phyloP scores from a whole-genome alignment of 2,329 filamentous ascomycete species.

The Fusarium gaditjirri region DNA sequence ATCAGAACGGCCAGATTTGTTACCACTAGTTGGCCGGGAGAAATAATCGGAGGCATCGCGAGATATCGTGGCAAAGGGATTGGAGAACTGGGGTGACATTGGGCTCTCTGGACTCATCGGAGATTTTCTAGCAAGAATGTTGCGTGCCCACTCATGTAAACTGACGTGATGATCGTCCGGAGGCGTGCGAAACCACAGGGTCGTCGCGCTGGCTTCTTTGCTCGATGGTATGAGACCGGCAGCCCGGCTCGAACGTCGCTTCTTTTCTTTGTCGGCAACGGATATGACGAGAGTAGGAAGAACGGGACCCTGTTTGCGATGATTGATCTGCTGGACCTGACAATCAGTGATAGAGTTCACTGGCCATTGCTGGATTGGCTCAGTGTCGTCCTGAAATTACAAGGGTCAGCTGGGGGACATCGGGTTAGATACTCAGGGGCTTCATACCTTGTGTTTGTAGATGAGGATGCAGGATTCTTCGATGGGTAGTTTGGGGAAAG shows the following conservation, averaged over 20 bases:
- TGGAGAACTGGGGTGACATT: slow-evolving; percentile 63
- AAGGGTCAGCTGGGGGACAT: slow-evolving; percentile 10
- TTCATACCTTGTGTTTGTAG: slow-evolving; percentile 65
- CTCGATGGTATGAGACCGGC: slow-evolving; percentile 63
- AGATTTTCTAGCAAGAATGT: slow-evolving; percentile 59
- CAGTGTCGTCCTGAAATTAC: slow-evolving; percentile 59
- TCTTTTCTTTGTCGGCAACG: slow-evolving; percentile 69
- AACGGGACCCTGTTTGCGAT: slow-evolving; percentile 70
- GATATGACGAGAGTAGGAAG: slow-evolving; percentile 69
- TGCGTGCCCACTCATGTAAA: slow-evolving; percentile 69
- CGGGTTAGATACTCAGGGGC: not conserved
- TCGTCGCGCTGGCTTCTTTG: slow-evolving; percentile 61
- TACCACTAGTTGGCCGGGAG: slow-evolving; percentile 58
- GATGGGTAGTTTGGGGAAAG: slow-evolving; percentile 46
- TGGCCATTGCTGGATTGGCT: slow-evolving; percentile 65
- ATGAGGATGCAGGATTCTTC: slow-evolving; percentile 63
- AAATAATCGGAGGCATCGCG: slow-evolving; percentile 56
- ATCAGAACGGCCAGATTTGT: slow-evolving; percentile 50
- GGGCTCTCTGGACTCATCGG: slow-evolving; percentile 64
- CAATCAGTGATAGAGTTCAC: slow-evolving; percentile 65
- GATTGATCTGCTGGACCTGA: slow-evolving; percentile 67
- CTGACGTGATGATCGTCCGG: slow-evolving; percentile 62
- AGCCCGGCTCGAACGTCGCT: slow-evolving; percentile 72
- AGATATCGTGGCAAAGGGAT: slow-evolving; percentile 59
- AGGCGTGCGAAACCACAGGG: slow-evolving; percentile 67